Base-by-base conservation (phyloP, 306 rosid genomes). In the Glycine latifolia region DNA sequence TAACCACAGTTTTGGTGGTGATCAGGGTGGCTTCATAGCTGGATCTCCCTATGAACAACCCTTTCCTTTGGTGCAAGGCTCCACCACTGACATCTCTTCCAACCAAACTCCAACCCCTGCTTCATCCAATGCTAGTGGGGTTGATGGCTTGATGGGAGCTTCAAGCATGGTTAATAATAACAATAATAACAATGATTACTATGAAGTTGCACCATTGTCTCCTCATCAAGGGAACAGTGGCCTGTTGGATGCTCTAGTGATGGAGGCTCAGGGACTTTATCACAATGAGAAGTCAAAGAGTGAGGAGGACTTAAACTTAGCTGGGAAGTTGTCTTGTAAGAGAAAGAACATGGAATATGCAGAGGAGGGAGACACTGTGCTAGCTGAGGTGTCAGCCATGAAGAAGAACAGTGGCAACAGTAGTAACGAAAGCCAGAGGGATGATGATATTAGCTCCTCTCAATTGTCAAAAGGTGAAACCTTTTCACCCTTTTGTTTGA, bases 201-300 rank as follows among this genome's bases (percentile, higher is more conserved):
- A 85, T 55, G 52, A 75, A n/a, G 84, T 70, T 37, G 58, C 87
- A 11, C 82, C 78, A 14, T 43, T 67, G 8, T 65, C 76, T 20
- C 41, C 41, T 37, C 31, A 26, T 26, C 84, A 55, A 4, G 79
- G 73, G 17, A 89, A 90, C 71, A 89, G 86, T 59, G 97, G 97
- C 8, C 76, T 92, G 39, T 82, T 92, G 81, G 93, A 90, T 63
- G 94, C 81, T 60, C n/a, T 92, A 7, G 78, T 91, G 54, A 44
- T 48, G 48, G 90, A 91, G 82, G 88, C 88, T 66, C 79, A 60
- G 65, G 83, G 59, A 13, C 76, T 85, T 55, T 85, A 83, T 50
- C 75, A 81, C 53, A 87, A 49, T 10, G 77, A 77, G 14, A 87
- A 82, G 61, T 13, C 77, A 7, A 88, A 80, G 66, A 81, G 75